phyloP scores from a whole-genome alignment of 2,329 filamentous ascomycete genomes.

The Cercospora sojina region DNA sequence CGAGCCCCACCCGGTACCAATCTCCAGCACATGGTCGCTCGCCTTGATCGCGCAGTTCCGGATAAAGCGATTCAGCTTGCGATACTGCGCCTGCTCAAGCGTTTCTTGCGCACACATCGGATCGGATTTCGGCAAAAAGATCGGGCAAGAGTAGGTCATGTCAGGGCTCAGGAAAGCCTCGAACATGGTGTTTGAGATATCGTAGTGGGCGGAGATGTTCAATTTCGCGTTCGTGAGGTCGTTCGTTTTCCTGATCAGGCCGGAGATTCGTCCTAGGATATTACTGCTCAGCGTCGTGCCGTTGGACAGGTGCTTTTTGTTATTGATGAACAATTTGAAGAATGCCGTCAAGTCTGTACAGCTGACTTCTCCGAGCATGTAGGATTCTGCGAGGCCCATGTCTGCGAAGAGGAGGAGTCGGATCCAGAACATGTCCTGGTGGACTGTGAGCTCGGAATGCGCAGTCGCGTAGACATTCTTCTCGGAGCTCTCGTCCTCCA shows the following conservation, averaged over 20 bases:
- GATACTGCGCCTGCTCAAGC: conserved; percentile 65
- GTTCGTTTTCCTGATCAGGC: conserved; percentile 51
- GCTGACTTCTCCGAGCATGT: conserved; percentile 70
- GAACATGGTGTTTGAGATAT: conserved; percentile 75
- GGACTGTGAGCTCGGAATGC: conserved; percentile 58
- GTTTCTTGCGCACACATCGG: conserved; percentile 52
- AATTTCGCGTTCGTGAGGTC: conserved; percentile 56
- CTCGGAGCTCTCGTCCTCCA: conserved; percentile 36
- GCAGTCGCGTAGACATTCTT: conserved; percentile 43
- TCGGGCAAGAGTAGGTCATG: conserved; percentile 74
- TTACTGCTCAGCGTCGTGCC: conserved; percentile 63
- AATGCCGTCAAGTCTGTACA: conserved; percentile 66
- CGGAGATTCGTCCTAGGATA: conserved; percentile 58
- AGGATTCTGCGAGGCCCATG: conserved; percentile 73
- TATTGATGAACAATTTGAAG: conserved; percentile 70
- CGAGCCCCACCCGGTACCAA: conserved; percentile 73
- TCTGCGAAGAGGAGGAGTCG: conserved; percentile 67
- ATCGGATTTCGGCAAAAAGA: conserved; percentile 56
- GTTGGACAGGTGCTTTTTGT: conserved; percentile 57
- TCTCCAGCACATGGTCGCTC: conserved; percentile 69
- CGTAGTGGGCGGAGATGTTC: conserved; percentile 72
- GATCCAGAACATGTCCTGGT: conserved; percentile 69
- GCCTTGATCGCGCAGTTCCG: conserved; percentile 62
- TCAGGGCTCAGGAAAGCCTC: conserved; percentile 70
- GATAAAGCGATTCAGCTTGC: conserved; percentile 66